Percentiles rank a stretch among this genome's conserved stretches.
Evolutionary conservation across 495 filamentous ascomycete species (phyloP).

Genomic region (Penicillium silybi): DNA sequence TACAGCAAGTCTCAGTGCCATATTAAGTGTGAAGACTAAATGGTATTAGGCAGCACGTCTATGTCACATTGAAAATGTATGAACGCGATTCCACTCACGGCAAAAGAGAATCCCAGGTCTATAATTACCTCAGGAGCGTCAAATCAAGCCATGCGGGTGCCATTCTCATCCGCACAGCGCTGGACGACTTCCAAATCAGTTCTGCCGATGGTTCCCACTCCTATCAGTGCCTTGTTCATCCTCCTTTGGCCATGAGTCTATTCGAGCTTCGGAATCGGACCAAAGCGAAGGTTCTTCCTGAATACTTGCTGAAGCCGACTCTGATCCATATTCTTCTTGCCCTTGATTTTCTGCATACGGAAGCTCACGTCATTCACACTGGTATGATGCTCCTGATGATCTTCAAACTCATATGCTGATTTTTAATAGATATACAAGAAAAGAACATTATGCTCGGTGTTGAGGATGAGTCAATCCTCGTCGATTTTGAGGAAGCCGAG

Average conservation of each 20-base stretch:
- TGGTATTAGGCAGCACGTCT: slow-evolving; percentile 18
- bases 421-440: too few species aligned
- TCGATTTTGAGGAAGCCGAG: slow-evolving; percentile 25
- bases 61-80: slow-evolving; percentile 20
- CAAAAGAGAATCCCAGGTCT: slow-evolving; percentile 13
- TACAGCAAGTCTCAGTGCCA: not conserved
- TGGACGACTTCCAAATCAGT: slow-evolving; percentile 20
- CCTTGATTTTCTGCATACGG: slow-evolving; percentile 30
- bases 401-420: not conserved
- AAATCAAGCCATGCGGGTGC: slow-evolving; percentile 15
- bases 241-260: slow-evolving; percentile 24
- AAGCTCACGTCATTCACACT: slow-evolving; percentile 37
- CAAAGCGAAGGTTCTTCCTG: slow-evolving; percentile 3
- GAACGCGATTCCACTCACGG: slow-evolving; percentile 10
- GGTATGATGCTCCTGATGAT: slow-evolving; percentile 20
- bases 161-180: slow-evolving; percentile 9
- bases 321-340: slow-evolving; percentile 28
- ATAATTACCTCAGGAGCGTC: slow-evolving; percentile 11
- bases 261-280: slow-evolving; percentile 10
- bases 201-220: slow-evolving; percentile 11
- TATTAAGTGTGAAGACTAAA: too few species aligned
- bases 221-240: slow-evolving; percentile 28
- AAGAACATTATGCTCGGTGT: slow-evolving; percentile 26
- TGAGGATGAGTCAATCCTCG: slow-evolving; percentile 29
- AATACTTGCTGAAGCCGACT: slow-evolving; percentile 7